Percentiles rank a stretch among this genome's conserved stretches.
Evolutionary conservation across 768 basidiomycete species (phyloP).

Genomic region (Trametes villosa): DNA sequence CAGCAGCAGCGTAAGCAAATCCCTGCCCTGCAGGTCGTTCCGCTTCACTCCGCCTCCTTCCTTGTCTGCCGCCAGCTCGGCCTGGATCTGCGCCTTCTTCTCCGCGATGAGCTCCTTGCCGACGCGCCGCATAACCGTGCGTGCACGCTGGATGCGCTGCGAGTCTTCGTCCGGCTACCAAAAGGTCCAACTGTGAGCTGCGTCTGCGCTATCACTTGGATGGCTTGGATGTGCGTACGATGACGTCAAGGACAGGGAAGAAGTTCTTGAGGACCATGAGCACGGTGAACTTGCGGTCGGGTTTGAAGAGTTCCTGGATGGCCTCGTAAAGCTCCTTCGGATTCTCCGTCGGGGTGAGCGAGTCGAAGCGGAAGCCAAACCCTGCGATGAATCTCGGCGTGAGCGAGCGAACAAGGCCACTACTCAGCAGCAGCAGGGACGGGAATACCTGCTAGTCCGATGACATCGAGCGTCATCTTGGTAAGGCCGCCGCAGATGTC

Average conservation of each 20-base stretch:
- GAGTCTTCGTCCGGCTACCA: constrained; percentile 11
- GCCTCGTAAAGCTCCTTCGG: constrained; percentile 38
- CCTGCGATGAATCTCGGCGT: constrained; percentile 23
- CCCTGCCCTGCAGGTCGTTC: constrained; percentile 43
- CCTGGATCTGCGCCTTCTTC: constrained; percentile 35
- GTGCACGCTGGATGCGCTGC: constrained; percentile 14
- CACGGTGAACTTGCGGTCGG: not conserved
- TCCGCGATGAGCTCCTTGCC: constrained; percentile 34
- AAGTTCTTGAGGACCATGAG: constrained; percentile 12
- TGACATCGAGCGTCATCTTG: constrained; percentile 44
- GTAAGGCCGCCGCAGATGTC: constrained; percentile 40
- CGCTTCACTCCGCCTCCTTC: constrained; percentile 34
- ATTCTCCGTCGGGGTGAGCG: constrained; percentile 32
- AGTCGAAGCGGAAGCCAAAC: constrained; percentile 40
- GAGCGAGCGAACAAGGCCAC: not conserved
- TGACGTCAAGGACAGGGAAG: constrained; percentile 28
- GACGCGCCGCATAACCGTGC: constrained; percentile 29
- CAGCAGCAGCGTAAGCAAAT: constrained; percentile 63
- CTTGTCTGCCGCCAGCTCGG: not conserved
- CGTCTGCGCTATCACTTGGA: not conserved
- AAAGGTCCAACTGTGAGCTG: no score
- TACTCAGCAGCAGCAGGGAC: not conserved
- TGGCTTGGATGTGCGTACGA: constrained; percentile 13
- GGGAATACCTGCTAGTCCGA: constrained; percentile 43
- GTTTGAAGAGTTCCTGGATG: constrained; percentile 31